Percentiles rank a stretch among this genome's conserved stretches.
Conservation (phyloP, 73 alveolate species). For the Paramecium caudatum region DNA sequence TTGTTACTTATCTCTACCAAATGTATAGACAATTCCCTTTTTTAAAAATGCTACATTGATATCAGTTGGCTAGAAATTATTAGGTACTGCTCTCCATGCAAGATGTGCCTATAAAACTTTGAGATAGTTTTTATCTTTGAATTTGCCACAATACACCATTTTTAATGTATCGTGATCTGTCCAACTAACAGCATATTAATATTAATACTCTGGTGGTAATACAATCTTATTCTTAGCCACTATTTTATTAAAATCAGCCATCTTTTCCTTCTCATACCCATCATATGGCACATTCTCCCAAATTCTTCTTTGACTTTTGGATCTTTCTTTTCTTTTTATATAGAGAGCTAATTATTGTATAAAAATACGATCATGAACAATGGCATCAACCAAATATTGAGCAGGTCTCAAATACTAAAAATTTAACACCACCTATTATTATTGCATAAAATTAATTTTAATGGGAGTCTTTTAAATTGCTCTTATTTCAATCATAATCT, state of each 20-base stretch:
- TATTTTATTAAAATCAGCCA: slow-evolving; percentile 49
- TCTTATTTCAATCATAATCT: slow-evolving; percentile 4
- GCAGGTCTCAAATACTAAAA: slow-evolving; percentile 44
- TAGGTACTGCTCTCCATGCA: slow-evolving; percentile 44
- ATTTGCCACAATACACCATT: slow-evolving; percentile 66
- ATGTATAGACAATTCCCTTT: slow-evolving; percentile 70
- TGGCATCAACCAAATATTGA: neutral
- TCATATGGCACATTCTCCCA: slow-evolving; percentile 66
- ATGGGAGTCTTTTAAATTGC: neutral
- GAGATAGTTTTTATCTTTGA: slow-evolving; percentile 50
- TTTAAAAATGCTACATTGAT: slow-evolving; percentile 46
- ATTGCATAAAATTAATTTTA: slow-evolving; percentile 25
- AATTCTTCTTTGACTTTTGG: slow-evolving; percentile 43
- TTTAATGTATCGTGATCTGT: slow-evolving; percentile 42
- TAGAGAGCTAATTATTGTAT: neutral
- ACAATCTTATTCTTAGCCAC: slow-evolving; percentile 4
- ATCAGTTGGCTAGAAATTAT: slow-evolving; percentile 57
- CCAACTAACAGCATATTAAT: slow-evolving; percentile 11
- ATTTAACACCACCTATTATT: slow-evolving; percentile 48
- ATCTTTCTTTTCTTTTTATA: slow-evolving; percentile 44
- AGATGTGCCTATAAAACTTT: slow-evolving; percentile 11
- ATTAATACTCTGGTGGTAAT: slow-evolving; percentile 5
- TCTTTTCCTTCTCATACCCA: slow-evolving; percentile 63
- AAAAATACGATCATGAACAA: slow-evolving; percentile 35
- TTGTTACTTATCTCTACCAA: slow-evolving; percentile 73